These are phyloP conservation scores for Cornus kousa DNA, from an alignment of 148 eudicot genomes.

Conservation along the genomic window DNA sequence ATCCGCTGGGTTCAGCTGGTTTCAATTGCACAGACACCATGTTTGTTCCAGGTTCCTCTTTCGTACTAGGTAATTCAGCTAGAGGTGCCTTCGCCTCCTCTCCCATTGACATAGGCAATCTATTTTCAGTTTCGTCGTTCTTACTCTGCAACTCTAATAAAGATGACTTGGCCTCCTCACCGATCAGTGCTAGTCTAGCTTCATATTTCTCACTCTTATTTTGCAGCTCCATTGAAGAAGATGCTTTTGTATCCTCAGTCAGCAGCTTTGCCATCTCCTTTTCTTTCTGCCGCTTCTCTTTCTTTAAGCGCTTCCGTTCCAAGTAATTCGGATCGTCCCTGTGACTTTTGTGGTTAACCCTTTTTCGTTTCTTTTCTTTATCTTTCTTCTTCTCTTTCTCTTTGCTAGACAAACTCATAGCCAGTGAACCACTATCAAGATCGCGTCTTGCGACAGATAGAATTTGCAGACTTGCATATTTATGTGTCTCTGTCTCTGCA, in stretches of 20 bases:
- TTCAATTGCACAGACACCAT: slow-evolving; percentile 15
- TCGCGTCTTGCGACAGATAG: slow-evolving; percentile 28
- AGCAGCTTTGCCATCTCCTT: slow-evolving; percentile 61
- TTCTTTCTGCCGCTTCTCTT: slow-evolving; percentile 73
- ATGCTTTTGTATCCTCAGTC: slow-evolving; percentile 20
- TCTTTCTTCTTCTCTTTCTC: slow-evolving; percentile 48
- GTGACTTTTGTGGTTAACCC: slow-evolving; percentile 38
- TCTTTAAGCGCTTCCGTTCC: slow-evolving; percentile 75
- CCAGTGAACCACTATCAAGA: slow-evolving; percentile 21
- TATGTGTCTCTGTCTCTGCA: slow-evolving; percentile 23
- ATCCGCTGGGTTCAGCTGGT: slow-evolving; percentile 24
- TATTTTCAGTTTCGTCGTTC: slow-evolving; percentile 15
- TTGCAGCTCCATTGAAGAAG: slow-evolving; percentile 11
- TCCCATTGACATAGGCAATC: slow-evolving; percentile 5
- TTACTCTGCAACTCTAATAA: neutral
- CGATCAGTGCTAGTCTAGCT: slow-evolving; percentile 5
- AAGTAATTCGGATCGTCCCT: slow-evolving; percentile 64
- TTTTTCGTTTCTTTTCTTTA: slow-evolving; percentile 69
- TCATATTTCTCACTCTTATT: slow-evolving; percentile 20
- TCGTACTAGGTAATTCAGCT: too few relatives aligned
- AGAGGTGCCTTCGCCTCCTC: slow-evolving; percentile 4
- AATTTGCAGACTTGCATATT: slow-evolving; percentile 23
- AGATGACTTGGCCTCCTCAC: slow-evolving; percentile 17
- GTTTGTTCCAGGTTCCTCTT: slow-evolving; percentile 14
- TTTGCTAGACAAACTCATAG: slow-evolving; percentile 5